Conservation (phyloP, 2,329 filamentous ascomycete genomes). For the Chaetomium strumarium region DNA sequence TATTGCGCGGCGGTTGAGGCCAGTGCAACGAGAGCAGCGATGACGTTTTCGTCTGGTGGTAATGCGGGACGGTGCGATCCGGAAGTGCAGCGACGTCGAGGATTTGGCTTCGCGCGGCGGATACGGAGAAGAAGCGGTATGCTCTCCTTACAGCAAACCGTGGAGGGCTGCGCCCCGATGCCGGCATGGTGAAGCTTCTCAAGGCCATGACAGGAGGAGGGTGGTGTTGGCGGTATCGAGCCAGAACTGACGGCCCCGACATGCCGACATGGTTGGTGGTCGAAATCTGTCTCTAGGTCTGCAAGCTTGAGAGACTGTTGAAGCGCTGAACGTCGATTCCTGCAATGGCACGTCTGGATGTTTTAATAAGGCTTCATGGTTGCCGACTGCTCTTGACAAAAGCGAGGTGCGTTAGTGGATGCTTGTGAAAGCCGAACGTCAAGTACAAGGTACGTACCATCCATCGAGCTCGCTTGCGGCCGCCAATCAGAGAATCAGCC, state of each 20-base stretch:
- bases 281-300: background rate
- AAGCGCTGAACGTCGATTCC: background rate
- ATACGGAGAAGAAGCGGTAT: conserved; percentile 45
- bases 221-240: conserved; percentile 15
- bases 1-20: conserved; percentile 49
- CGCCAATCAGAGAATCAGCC: no score
- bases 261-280: conserved; percentile 23
- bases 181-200: conserved; percentile 10
- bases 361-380: background rate
- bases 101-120: conserved; percentile 40
- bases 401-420: background rate
- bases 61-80: conserved; percentile 54
- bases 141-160: background rate
- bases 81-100: conserved; percentile 46
- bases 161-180: background rate
- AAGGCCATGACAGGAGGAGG: conserved; percentile 6
- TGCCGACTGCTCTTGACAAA: no score
- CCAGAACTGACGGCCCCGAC: conserved; percentile 18
- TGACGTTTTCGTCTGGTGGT: conserved; percentile 52
- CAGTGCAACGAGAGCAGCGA: conserved; percentile 51
- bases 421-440: conserved; percentile 1
- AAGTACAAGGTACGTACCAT: no score
- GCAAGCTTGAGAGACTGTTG: background rate
- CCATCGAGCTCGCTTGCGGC: background rate
- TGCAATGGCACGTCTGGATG: background rate